Conservation (phyloP, 2,329 filamentous ascomycete genomes). For the Leptographium flavum region DNA sequence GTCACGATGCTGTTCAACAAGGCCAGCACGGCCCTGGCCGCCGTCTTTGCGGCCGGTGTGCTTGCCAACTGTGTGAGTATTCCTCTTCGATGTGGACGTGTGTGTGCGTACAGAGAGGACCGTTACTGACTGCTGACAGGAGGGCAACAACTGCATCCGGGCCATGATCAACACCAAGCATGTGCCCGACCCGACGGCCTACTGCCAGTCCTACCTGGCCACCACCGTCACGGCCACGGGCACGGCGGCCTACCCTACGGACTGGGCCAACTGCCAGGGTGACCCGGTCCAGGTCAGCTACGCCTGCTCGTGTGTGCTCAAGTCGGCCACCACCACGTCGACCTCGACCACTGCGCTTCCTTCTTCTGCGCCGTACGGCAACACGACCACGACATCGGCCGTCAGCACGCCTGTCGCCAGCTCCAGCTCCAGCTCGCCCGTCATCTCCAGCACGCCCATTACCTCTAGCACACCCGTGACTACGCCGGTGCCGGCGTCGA, state of each 20-base stretch:
- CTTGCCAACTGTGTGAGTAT: conserved; percentile 3
- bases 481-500: too few species aligned
- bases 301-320: conserved; percentile 6
- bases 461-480: not conserved
- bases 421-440: too few species aligned
- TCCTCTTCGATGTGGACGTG: too few species aligned
- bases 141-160: conserved; percentile 7
- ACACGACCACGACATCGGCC: not conserved
- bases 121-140: conserved; percentile 1
- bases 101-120: too few species aligned
- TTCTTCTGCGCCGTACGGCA: too few species aligned
- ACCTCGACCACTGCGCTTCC: not conserved
- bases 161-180: conserved; percentile 4
- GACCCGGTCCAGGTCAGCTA: conserved; percentile 3
- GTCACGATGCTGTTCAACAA: not conserved
- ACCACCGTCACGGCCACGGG: not conserved
- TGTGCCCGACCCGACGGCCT: conserved; percentile 1
- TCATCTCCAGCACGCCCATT: too few species aligned
- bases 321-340: not conserved
- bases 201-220: conserved; percentile 5
- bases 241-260: not conserved
- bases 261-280: conserved; percentile 7
- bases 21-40: not conserved
- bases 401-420: not conserved
- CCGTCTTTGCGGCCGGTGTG: not conserved